Evolutionary conservation across 495 filamentous ascomycete species (phyloP), one percentile per base, ranked within the genome.

Genomic region (Acidiella bohemica): DNA sequence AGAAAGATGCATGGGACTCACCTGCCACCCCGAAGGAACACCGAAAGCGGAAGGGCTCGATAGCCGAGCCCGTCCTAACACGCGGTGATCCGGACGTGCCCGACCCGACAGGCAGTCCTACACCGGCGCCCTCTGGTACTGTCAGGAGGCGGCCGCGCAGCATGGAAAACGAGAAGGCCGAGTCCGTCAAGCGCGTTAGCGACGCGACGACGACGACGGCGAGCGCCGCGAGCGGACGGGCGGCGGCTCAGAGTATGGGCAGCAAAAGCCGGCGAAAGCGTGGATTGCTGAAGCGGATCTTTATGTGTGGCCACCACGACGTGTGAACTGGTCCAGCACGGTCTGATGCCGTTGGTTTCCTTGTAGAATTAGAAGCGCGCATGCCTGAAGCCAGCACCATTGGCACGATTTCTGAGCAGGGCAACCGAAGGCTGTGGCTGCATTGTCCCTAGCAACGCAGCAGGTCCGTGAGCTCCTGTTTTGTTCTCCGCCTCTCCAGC

Each of bases 181-280:
- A 5, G 11, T 12, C 13, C 19, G 34, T 13, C 3, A 39, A 28
- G 14, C 24, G 36, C 11, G 18, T 39, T 29, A 39, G 36, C 17
- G 36, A 39, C 22, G 36, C 36, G 24, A 29, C 36, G 23, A 39
- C 36, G 4, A 27, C 23, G 36, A 13, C 24, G 7, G 14, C 14
- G 23, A 14, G 16, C 14, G n/a, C 7, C 25, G 18, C 36, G 26
- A 30, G 18, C 22, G 4, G 17, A 12, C 6, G 8, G 22, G 32
- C 9, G 11, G 20, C 17, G 26, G 27, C 36, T 19, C 14, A 10
- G 26, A 33, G 21, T 8, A 39, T 20, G 33, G 11, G 10, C 5
- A 12, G 6, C n/a, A n/a, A n/a, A n/a, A n/a, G n/a, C n/a, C n/a
- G n/a, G n/a, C n/a, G n/a, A n/a, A n/a, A n/a, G n/a, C n/a, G n/a